phyloP scores from a whole-genome alignment of 441 rosid genomes.

The Gossypium trilobum region DNA sequence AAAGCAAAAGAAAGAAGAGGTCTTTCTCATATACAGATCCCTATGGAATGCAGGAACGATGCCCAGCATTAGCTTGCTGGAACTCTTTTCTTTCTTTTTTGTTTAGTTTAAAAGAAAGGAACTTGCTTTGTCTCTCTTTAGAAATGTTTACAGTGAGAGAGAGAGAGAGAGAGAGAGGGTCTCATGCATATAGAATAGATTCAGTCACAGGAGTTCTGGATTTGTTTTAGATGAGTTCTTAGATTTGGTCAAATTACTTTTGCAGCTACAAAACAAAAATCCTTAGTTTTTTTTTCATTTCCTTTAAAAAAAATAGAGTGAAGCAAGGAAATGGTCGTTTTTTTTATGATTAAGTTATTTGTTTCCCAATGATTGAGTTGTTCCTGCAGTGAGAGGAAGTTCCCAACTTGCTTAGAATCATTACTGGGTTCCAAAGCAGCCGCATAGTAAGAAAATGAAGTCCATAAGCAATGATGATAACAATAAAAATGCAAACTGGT shows the following conservation, averaged over 20 bases:
- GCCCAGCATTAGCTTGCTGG: conserved; percentile 57
- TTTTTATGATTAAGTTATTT: conserved; percentile 34
- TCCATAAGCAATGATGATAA: conserved; percentile 44
- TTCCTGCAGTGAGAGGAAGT: conserved; percentile 26
- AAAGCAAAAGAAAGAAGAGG: conserved; percentile 38
- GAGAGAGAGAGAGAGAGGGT: neutral
- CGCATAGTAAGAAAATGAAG: conserved; percentile 44
- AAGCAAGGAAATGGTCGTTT: neutral
- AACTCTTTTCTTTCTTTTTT: conserved; percentile 60
- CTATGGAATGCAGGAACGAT: conserved; percentile 52
- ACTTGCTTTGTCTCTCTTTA: conserved; percentile 37
- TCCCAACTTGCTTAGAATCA: conserved; percentile 20
- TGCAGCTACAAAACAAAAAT: conserved; percentile 25
- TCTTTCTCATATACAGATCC: conserved; percentile 93
- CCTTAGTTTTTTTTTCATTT: neutral
- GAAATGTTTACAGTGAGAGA: conserved; percentile 26
- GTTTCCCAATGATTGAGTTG: conserved; percentile 55
- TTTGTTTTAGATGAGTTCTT: conserved; percentile 31
- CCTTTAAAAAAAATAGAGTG: conserved; percentile 7
- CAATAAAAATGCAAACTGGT: conserved; percentile 37
- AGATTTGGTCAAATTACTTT: conserved; percentile 30
- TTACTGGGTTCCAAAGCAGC: conserved; percentile 10
- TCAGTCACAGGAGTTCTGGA: conserved; percentile 31
- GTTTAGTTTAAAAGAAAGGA: conserved; percentile 57
- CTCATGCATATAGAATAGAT: conserved; percentile 28